Conservation (phyloP, 257 asterid genomes). For the Linaria vulgaris region DNA sequence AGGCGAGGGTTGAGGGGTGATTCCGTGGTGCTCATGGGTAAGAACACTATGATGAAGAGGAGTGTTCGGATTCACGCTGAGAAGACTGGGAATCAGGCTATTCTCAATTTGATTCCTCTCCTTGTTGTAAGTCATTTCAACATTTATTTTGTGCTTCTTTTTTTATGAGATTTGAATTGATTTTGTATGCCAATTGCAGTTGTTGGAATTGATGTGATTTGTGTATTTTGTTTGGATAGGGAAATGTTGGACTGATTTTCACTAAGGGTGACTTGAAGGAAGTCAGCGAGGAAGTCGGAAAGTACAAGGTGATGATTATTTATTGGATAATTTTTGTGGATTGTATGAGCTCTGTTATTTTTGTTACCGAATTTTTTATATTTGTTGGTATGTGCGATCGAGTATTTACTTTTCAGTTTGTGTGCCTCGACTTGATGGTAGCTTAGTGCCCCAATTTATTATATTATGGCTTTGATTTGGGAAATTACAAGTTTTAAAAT, state of each 20-base stretch:
- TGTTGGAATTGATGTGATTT: background rate
- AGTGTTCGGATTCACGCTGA: conserved; percentile 70
- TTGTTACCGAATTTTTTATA: too few species aligned
- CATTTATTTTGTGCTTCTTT: background rate
- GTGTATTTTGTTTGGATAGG: conserved; percentile 37
- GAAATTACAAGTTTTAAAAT: too few species aligned
- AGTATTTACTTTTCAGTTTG: too few species aligned
- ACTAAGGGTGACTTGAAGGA: conserved; percentile 98
- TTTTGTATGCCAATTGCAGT: too few species aligned
- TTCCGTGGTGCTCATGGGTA: conserved; percentile 89
- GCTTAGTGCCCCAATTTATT: too few species aligned
- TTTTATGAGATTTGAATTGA: too few species aligned
- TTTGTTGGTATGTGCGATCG: too few species aligned
- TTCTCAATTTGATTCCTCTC: conserved; percentile 76
- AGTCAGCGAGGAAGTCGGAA: conserved; percentile 93
- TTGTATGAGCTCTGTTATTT: too few species aligned
- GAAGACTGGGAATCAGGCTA: conserved; percentile 64
- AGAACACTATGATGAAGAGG: conserved; percentile 98
- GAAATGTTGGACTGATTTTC: conserved; percentile 92
- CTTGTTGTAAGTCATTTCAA: conserved; percentile 54
- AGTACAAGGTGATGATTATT: conserved; percentile 93
- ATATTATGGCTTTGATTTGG: too few species aligned
- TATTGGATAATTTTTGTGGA: too few species aligned
- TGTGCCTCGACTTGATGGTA: too few species aligned
- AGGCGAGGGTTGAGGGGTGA: conserved; percentile 77